These are phyloP conservation scores for Penicillium bovifimosum DNA, from an alignment of 495 filamentous ascomycete species.

Conservation along the genomic window DNA sequence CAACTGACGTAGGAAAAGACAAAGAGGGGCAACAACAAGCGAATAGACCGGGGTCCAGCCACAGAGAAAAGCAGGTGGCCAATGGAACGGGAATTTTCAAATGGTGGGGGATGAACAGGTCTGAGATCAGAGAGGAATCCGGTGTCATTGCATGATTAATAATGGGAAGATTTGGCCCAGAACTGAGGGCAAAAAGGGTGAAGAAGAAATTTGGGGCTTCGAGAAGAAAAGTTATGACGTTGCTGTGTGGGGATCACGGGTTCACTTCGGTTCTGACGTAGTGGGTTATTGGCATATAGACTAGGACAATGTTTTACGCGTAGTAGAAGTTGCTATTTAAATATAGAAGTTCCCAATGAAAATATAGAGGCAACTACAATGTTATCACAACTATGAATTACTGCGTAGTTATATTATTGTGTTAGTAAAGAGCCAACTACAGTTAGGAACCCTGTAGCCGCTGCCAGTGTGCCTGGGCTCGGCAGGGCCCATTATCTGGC, in stretches of 20 bases:
- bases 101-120: slow-evolving; percentile 10
- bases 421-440: too few species aligned
- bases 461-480: too few species aligned
- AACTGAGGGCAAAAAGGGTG: not conserved
- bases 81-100: slow-evolving; percentile 11
- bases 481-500: too few species aligned
- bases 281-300: too few species aligned
- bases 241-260: slow-evolving; percentile 20
- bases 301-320: too few species aligned
- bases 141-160: slow-evolving; percentile 29
- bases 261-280: not conserved
- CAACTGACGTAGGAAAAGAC: slow-evolving; percentile 1
- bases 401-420: too few species aligned
- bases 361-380: too few species aligned
- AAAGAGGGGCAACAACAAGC: slow-evolving; percentile 14
- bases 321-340: too few species aligned
- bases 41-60: slow-evolving; percentile 21
- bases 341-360: too few species aligned
- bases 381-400: too few species aligned
- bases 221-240: slow-evolving; percentile 25
- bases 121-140: slow-evolving; percentile 30
- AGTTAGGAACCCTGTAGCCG: too few species aligned
- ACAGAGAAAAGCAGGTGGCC: slow-evolving; percentile 7
- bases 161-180: slow-evolving; percentile 1
- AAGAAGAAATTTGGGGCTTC: slow-evolving; percentile 12